Conservation (phyloP, 176 grass and related monocot species). For the Avena eriantha region DNA sequence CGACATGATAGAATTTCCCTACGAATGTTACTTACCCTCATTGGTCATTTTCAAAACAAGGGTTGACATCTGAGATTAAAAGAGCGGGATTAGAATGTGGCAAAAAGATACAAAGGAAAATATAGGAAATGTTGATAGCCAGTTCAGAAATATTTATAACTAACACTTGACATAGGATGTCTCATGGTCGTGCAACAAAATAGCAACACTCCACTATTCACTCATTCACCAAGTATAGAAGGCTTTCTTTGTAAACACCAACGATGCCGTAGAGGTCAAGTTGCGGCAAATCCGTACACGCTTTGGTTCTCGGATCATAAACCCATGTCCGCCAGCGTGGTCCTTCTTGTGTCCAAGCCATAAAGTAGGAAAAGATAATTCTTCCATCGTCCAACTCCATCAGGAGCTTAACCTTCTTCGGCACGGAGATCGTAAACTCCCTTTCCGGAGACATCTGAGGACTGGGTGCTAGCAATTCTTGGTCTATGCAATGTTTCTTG, state of each 20-base stretch:
- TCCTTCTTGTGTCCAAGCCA: neutral
- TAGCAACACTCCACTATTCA: neutral
- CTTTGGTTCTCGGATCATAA: neutral
- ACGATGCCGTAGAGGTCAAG: neutral
- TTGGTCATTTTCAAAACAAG: neutral
- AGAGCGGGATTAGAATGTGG: neutral
- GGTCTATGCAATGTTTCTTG: neutral
- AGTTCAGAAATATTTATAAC: neutral
- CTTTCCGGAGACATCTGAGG: neutral
- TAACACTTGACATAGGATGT: neutral
- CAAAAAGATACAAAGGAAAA: neutral
- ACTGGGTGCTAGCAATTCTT: neutral
- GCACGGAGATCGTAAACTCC: neutral
- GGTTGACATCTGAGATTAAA: neutral
- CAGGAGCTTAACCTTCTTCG: neutral
- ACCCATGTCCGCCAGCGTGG: neutral
- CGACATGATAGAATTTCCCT: neutral
- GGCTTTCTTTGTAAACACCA: slow-evolving; percentile 3
- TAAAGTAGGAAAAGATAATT: neutral
- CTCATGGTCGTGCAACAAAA: neutral
- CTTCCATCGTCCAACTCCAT: neutral
- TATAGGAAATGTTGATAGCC: neutral
- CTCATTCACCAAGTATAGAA: neutral
- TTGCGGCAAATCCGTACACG: neutral
- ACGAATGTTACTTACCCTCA: neutral